Conservation (phyloP, 192 early-diverging fungal genomes). For the Coemansia sp. region DNA sequence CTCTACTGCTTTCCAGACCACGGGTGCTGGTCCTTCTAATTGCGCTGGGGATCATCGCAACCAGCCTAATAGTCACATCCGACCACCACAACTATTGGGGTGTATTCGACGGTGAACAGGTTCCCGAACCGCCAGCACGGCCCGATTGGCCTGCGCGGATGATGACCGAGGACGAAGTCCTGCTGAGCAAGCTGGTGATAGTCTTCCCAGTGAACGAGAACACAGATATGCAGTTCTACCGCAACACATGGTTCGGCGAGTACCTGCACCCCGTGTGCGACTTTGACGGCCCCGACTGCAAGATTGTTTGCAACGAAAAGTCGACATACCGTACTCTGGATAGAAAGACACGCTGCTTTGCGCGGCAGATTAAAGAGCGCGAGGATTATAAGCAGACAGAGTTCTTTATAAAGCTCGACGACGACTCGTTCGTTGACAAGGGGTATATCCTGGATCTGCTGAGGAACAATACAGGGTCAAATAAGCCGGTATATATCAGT, state of each 20-base stretch:
- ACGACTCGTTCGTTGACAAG: constrained; percentile 44
- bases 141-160: not conserved
- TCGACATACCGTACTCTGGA: constrained; percentile 35
- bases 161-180: constrained; percentile 3
- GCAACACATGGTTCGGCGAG: constrained; percentile 41
- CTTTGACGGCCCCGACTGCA: constrained; percentile 31
- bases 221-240: constrained; percentile 49
- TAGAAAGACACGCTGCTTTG: constrained; percentile 35
- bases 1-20: constrained; percentile 2
- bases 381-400: constrained; percentile 12
- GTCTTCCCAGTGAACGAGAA: constrained; percentile 45
- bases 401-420: constrained; percentile 46
- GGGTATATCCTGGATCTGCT: constrained; percentile 30
- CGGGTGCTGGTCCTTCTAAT: constrained; percentile 14
- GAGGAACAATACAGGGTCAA: constrained; percentile 6
- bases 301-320: constrained; percentile 36
- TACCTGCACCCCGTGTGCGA: constrained; percentile 47
- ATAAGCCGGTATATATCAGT: constrained; percentile 44
- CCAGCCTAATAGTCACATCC: constrained; percentile 15
- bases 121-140: not conserved
- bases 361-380: constrained; percentile 17
- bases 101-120: constrained; percentile 3
- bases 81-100: constrained; percentile 25
- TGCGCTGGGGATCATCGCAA: constrained; percentile 11
- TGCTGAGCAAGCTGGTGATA: constrained; percentile 30